Evolutionary conservation across 768 basidiomycete genomes (phyloP), one percentile per base, ranked within the genome.

Genomic region (Leccinum subtestaceum): DNA sequence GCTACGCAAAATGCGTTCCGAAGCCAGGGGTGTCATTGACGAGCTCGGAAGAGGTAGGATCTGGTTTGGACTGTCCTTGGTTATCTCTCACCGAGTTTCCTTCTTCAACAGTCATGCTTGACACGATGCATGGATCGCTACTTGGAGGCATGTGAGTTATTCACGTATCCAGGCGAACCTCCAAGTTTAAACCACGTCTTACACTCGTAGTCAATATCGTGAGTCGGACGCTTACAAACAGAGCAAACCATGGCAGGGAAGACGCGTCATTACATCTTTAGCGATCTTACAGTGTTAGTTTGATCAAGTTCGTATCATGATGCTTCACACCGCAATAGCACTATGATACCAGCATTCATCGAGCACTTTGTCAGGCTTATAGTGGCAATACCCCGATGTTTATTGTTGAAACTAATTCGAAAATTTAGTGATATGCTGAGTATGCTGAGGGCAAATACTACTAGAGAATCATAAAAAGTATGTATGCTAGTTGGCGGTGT

Each of bases 81-180:
- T 45, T 34, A 34, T 55, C n/a, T 15, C 32, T 63, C 31, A 60
- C 43, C 5, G 38, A 27, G 10, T 32, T 36, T 11, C 43, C 19
- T 36, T 36, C 29, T 19, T 2, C 58, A 45, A 45, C 43, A 93
- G 92, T 85, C 85, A 27, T 94, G 92, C 65, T 76, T 93, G 46
- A 75, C 83, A 6, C 79, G 84, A 58, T 94, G 92, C 70, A 77
- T 92, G 66, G 89, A 92, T 55, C 83, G 90, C 47, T 94, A 92
- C 69, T 78, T 94, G 77, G 89, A 93, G 73, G 89, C 89, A 36
- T 93, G 91, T 92, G 66, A 76, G 89, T 43, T 83, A 53, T 34
- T 3, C 5, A 15, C 10, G 15, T 32, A 27, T 25, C 53, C 38
- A 40, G 38, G 38, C 17, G 15, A 17, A 61, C 36, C 53, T 56